These are phyloP conservation scores for Isatis tinctoria DNA, from an alignment of 345 rosid genomes.

Conservation along the genomic window DNA sequence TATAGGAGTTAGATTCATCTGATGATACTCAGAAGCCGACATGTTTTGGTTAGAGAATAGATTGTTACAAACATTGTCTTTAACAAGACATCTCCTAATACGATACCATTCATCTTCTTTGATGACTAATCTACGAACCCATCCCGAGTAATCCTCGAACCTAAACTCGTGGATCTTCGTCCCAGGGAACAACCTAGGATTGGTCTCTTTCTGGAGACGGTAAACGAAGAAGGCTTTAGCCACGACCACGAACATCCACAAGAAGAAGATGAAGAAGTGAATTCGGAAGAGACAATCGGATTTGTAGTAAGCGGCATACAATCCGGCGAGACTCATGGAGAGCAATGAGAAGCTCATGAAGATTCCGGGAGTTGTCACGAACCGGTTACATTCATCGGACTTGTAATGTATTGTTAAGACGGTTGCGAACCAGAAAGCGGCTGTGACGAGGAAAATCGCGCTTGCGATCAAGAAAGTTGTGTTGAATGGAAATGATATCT, in stretches of 20 bases:
- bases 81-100: slow-evolving; percentile 28
- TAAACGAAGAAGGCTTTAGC: slow-evolving; percentile 19
- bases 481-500: slow-evolving; percentile 24
- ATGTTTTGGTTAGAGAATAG: slow-evolving; percentile 22
- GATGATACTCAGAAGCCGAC: slow-evolving; percentile 23
- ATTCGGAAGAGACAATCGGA: slow-evolving; percentile 33
- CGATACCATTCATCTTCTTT: slow-evolving; percentile 37
- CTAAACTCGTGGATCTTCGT: slow-evolving; percentile 28
- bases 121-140: slow-evolving; percentile 31
- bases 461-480: slow-evolving; percentile 25
- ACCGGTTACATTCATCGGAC: slow-evolving; percentile 19
- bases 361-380: slow-evolving; percentile 17
- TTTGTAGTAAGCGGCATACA: slow-evolving; percentile 28
- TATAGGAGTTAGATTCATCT: slow-evolving; percentile 28
- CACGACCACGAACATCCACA: slow-evolving; percentile 30
- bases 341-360: slow-evolving; percentile 31
- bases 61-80: slow-evolving; percentile 20
- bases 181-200: slow-evolving; percentile 29
- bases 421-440: slow-evolving; percentile 18
- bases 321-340: slow-evolving; percentile 9
- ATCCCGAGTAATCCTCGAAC: slow-evolving; percentile 30
- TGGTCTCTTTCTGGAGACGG: slow-evolving; percentile 1
- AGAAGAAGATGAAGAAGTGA: slow-evolving; percentile 30
- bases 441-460: slow-evolving; percentile 18
- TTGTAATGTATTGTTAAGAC: slow-evolving; percentile 23